Evolutionary conservation across 2,329 filamentous ascomycete species (phyloP).

Genomic region (Capronia epimyces): DNA sequence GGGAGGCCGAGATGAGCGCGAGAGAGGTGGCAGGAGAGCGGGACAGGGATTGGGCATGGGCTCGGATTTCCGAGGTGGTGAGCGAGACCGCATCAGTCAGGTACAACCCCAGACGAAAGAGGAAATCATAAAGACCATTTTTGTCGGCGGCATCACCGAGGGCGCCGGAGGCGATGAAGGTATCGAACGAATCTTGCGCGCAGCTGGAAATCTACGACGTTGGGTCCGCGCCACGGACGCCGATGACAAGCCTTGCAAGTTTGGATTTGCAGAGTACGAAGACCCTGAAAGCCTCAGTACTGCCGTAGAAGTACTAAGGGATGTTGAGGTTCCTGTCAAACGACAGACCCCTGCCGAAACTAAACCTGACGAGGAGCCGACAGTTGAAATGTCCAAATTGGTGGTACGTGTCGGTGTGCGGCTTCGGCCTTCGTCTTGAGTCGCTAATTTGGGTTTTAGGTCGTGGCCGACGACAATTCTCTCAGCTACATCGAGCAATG

Average conservation of each 20-base stretch:
- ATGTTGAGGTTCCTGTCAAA: constrained; percentile 75
- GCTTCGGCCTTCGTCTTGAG: neutral
- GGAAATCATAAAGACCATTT: constrained; percentile 86
- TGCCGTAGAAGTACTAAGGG: constrained; percentile 76
- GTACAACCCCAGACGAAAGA: constrained; percentile 79
- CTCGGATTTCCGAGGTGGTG: constrained; percentile 46
- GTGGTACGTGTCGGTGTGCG: constrained; percentile 46
- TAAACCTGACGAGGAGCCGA: constrained; percentile 34
- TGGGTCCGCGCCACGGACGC: constrained; percentile 77
- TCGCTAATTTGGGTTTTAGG: constrained; percentile 33
- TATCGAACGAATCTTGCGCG: constrained; percentile 69
- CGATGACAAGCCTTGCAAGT: constrained; percentile 76
- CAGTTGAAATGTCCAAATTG: constrained; percentile 57
- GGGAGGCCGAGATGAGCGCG: constrained; percentile 44
- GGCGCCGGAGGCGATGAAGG: constrained; percentile 70
- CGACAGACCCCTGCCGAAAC: constrained; percentile 54
- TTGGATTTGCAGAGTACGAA: constrained; percentile 94
- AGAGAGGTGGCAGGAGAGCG: constrained; percentile 47
- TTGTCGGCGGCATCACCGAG: constrained; percentile 78
- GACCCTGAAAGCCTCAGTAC: constrained; percentile 81
- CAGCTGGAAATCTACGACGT: constrained; percentile 72
- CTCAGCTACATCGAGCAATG: constrained; percentile 80
- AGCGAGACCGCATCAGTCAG: constrained; percentile 64
- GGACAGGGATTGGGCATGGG: constrained; percentile 54
- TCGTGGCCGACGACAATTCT: constrained; percentile 75